Evolutionary conservation across 1,284 basidiomycete species (phyloP), one percentile per base, ranked within the genome.

Genomic region (Pyrrhoderma noxium): DNA sequence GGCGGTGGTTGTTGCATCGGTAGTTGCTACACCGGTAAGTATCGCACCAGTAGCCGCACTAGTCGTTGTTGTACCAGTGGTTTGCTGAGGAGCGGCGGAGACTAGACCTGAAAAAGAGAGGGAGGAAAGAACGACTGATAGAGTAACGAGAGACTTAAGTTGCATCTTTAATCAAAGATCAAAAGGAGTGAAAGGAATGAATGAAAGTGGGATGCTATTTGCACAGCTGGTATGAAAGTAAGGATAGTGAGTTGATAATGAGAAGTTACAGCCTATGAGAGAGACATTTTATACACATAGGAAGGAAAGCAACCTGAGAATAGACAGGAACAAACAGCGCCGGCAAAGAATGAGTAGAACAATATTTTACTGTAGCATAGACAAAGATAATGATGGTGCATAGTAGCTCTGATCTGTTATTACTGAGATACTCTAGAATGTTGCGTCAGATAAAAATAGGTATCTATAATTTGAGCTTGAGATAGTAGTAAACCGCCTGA

Each of bases 141-240:
- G 22, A 41, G 38, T 42, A 44, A 40, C 34, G 13, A 53, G 39
- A 48, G 45, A 13, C 36, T 53, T 53, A 23, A 48, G 40, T n/a
- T 43, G 38, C 45, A 53, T 48, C 8, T 1, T 51, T 37, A 19
- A 14, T 18, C 19, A 49, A 18, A 41, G 36, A 35, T 25, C 11
- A 36, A 21, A 38, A 38, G 35, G 25, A 43, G 21, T 23, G 36
- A 31, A 11, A 5, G n/a, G 21, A 47, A 36, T 31, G 31, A 35
- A n/a, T n/a, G 45, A 36, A 19, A 8, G 22, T 35, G 34, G 35
- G 45, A 19, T 14, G 31, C 14, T 35, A 21, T 11, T 18, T 40
- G 38, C n/a, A 21, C 5, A n/a, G n/a, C n/a, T n/a, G 19, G 5
- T 40, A 7, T 7, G n/a, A 16, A n/a, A 16, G n/a, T 40, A 5